Percentiles rank a stretch among this genome's conserved stretches.
Conservation (phyloP, 805 yeast species). For the Monosporozyma unispora region DNA sequence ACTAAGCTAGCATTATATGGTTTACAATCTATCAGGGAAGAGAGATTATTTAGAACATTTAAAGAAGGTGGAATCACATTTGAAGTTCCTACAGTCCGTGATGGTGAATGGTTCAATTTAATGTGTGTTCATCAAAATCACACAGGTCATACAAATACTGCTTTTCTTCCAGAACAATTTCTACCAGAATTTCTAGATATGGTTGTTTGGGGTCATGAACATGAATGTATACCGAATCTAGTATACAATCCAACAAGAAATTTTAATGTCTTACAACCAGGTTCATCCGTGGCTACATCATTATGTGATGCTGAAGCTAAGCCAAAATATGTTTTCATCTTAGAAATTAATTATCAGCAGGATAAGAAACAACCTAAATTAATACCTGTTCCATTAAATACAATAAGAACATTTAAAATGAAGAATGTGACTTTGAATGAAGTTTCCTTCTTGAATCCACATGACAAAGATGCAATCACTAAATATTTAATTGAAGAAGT, state of each 20-base stretch:
- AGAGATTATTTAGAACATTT: slow-evolving; percentile 72
- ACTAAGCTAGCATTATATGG: slow-evolving; percentile 86
- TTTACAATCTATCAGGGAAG: slow-evolving; percentile 80
- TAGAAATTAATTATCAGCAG: slow-evolving; percentile 52
- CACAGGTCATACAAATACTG: slow-evolving; percentile 66
- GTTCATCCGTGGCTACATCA: slow-evolving; percentile 89
- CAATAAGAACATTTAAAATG: slow-evolving; percentile 80
- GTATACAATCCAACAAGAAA: slow-evolving; percentile 44
- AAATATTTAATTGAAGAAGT: slow-evolving; percentile 54
- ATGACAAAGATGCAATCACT: slow-evolving; percentile 52
- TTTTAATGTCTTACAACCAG: slow-evolving; percentile 81
- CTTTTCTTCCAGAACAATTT: slow-evolving; percentile 75
- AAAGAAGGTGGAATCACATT: slow-evolving; percentile 74
- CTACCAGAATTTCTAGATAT: slow-evolving; percentile 76
- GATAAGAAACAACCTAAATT: slow-evolving; percentile 43
- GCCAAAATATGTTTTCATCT: slow-evolving; percentile 62
- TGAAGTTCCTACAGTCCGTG: slow-evolving; percentile 50
- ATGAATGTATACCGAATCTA: slow-evolving; percentile 77
- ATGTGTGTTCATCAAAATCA: slow-evolving; percentile 92
- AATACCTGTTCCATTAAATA: slow-evolving; percentile 32
- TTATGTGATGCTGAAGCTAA: slow-evolving; percentile 76
- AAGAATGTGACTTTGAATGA: slow-evolving; percentile 47
- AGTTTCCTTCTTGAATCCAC: slow-evolving; percentile 49
- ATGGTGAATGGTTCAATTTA: slow-evolving; percentile 71
- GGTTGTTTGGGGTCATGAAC: slow-evolving; percentile 97